A percentile compares a stretch with the other conserved stretches of the same genome.
These are phyloP conservation scores for Madurella mycetomatis DNA, from an alignment of 2,329 filamentous ascomycete species.

Conservation along the genomic window DNA sequence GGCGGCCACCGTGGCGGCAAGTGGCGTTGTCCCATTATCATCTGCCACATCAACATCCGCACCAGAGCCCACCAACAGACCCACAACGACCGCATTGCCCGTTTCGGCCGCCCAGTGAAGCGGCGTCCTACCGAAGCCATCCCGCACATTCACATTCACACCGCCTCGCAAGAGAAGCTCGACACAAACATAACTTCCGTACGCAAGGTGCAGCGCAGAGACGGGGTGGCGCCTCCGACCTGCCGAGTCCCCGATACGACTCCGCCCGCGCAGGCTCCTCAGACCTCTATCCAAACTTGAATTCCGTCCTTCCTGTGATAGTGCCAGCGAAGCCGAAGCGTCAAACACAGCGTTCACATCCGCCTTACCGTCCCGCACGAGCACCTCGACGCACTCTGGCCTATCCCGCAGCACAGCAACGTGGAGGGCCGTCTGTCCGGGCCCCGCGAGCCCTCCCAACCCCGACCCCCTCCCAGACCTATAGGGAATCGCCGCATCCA, in stretches of 20 bases:
- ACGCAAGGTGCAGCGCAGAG: slow-evolving; percentile 21
- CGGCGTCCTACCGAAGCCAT: slow-evolving; percentile 17
- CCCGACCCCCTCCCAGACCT: background rate
- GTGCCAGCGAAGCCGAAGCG: background rate
- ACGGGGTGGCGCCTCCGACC: slow-evolving; percentile 2
- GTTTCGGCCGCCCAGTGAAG: slow-evolving; percentile 18
- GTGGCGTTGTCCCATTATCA: background rate
- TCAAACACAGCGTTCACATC: slow-evolving; percentile 17
- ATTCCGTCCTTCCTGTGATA: background rate
- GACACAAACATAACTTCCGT: slow-evolving; percentile 8
- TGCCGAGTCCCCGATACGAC: background rate
- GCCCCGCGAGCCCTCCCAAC: background rate
- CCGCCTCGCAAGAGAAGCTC: slow-evolving; percentile 12
- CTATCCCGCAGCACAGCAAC: slow-evolving; percentile 17
- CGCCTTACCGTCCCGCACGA: slow-evolving; percentile 19
- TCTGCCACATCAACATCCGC: slow-evolving; percentile 1
- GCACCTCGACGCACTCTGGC: slow-evolving; percentile 7
- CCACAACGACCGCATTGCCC: slow-evolving; percentile 10
- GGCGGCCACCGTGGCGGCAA: background rate
- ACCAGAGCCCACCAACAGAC: slow-evolving; percentile 9
- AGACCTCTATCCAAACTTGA: no score
- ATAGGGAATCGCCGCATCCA: slow-evolving; percentile 7
- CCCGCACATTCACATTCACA: slow-evolving; percentile 11
- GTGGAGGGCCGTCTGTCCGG: slow-evolving; percentile 22
- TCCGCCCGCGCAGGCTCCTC: background rate